phyloP scores from a whole-genome alignment of 202 grass and related monocot species.

The Panicum hallii region DNA sequence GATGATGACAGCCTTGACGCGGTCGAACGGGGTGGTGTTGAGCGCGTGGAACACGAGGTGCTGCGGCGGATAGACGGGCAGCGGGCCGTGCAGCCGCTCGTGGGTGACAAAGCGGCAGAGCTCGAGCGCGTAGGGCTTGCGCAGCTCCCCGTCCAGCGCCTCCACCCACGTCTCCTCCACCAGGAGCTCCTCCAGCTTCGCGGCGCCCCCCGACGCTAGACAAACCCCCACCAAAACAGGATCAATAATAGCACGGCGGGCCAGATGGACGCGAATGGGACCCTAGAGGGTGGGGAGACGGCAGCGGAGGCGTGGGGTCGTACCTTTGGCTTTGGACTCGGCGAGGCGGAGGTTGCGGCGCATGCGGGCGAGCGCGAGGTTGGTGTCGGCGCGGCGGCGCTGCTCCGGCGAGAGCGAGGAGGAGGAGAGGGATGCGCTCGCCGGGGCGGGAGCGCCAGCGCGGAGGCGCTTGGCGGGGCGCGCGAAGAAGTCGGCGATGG shows the following conservation, averaged over 20 bases:
- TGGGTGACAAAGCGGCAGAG: conserved; percentile 76
- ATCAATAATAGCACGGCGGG: conserved; percentile 5
- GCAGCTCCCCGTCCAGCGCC: conserved; percentile 68
- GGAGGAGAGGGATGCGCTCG: conserved; percentile 49
- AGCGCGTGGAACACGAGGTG: conserved; percentile 89
- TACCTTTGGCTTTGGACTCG: conserved; percentile 87
- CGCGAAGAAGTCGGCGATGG: conserved; percentile 65
- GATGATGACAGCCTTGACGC: conserved; percentile 91
- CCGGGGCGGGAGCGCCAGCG: conserved; percentile 30
- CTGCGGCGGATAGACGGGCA: conserved; percentile 77
- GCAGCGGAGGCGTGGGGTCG: neutral
- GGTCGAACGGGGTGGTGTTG: conserved; percentile 75
- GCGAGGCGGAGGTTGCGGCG: conserved; percentile 69
- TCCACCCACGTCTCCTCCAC: conserved; percentile 83
- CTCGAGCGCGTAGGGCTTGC: conserved; percentile 80
- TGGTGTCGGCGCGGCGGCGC: conserved; percentile 72
- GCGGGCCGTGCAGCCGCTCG: conserved; percentile 60
- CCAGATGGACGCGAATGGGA: neutral
- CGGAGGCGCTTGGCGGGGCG: conserved; percentile 83
- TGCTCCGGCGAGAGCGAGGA: conserved; percentile 60
- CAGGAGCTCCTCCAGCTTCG: conserved; percentile 88
- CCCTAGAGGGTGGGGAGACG: neutral
- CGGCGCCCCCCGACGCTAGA: conserved; percentile 43
- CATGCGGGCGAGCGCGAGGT: conserved; percentile 70
- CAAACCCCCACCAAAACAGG: neutral